phyloP scores from a whole-genome alignment of 371 early-diverging fungal genomes.

The Actinomortierella wolfii region DNA sequence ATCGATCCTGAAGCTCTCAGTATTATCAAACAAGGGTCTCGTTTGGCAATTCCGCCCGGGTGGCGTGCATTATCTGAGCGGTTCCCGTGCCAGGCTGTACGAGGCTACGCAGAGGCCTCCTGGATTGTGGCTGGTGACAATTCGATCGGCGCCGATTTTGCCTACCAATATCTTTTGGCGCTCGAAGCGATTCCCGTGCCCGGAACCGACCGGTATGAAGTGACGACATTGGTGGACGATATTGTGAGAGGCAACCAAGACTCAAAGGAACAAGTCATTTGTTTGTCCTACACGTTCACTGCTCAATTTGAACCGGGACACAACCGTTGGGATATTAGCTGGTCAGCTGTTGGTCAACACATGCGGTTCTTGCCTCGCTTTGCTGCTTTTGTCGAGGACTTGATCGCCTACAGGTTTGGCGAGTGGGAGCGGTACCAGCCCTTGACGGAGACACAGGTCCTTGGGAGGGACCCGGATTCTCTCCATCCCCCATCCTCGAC shows the following conservation, averaged over 20 bases:
- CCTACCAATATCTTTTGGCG: conserved; percentile 28
- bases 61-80: conserved; percentile 25
- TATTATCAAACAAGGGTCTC: conserved; percentile 16
- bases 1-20: conserved; percentile 8
- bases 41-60: conserved; percentile 11
- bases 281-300: conserved; percentile 34
- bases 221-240: conserved; percentile 14
- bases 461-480: too few species aligned
- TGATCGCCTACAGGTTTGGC: conserved; percentile 29
- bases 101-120: conserved; percentile 36
- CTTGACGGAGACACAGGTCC: background rate
- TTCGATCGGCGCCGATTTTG: conserved; percentile 39
- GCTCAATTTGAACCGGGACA: conserved; percentile 18
- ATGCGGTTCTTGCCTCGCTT: conserved; percentile 35
- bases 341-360: conserved; percentile 21
- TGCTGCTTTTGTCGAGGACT: conserved; percentile 32
- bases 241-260: conserved; percentile 29
- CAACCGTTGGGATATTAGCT: conserved; percentile 33
- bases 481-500: too few species aligned
- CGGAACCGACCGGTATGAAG: conserved; percentile 9
- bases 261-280: conserved; percentile 25
- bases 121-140: conserved; percentile 20
- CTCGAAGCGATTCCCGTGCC: conserved; percentile 25
- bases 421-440: background rate
- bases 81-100: conserved; percentile 28